A percentile compares a stretch with the other conserved stretches of the same genome.
phyloP scores from a whole-genome alignment of 495 filamentous ascomycete genomes.

The Aspergillus sclerotioniger region DNA sequence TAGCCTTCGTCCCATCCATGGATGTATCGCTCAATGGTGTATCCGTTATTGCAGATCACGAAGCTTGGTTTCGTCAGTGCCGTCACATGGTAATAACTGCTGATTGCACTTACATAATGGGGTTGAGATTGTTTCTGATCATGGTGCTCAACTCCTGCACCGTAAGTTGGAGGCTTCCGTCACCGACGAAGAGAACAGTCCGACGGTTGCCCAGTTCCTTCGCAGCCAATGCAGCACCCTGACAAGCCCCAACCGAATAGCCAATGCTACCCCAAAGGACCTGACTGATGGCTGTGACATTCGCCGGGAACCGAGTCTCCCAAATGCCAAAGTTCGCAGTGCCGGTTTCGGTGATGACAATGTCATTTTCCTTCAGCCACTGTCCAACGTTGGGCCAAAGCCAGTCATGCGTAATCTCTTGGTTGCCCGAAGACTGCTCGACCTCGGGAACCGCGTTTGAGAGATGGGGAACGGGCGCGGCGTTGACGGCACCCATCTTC shows the following conservation, averaged over 20 bases:
- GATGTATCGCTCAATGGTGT: constrained; percentile 57
- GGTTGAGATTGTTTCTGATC: constrained; percentile 70
- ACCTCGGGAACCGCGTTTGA: constrained; percentile 57
- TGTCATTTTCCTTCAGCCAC: constrained; percentile 72
- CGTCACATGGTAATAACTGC: constrained; percentile 11
- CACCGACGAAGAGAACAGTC: constrained; percentile 82
- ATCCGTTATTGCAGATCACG: constrained; percentile 56
- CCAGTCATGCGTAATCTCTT: constrained; percentile 76
- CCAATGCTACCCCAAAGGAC: constrained; percentile 90
- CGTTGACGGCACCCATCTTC: constrained; percentile 54
- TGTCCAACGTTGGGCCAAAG: constrained; percentile 81
- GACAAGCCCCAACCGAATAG: constrained; percentile 74
- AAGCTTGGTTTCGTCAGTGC: constrained; percentile 46
- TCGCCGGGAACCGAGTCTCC: constrained; percentile 77
- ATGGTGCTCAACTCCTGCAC: constrained; percentile 86
- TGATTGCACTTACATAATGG: constrained; percentile 63
- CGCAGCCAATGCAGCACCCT: constrained; percentile 70
- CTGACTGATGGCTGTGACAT: constrained; percentile 75
- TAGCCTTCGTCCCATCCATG: constrained; percentile 68
- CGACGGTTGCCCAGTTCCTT: constrained; percentile 61
- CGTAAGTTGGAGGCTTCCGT: constrained; percentile 83
- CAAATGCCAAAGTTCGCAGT: constrained; percentile 89
- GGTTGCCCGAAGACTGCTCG: constrained; percentile 45
- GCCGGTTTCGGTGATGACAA: constrained; percentile 86
- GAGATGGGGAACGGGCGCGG: constrained; percentile 38